Percentiles rank a stretch among this genome's conserved stretches.
phyloP scores from a whole-genome alignment of 768 basidiomycete species.

The Pisolithus orientalis region DNA sequence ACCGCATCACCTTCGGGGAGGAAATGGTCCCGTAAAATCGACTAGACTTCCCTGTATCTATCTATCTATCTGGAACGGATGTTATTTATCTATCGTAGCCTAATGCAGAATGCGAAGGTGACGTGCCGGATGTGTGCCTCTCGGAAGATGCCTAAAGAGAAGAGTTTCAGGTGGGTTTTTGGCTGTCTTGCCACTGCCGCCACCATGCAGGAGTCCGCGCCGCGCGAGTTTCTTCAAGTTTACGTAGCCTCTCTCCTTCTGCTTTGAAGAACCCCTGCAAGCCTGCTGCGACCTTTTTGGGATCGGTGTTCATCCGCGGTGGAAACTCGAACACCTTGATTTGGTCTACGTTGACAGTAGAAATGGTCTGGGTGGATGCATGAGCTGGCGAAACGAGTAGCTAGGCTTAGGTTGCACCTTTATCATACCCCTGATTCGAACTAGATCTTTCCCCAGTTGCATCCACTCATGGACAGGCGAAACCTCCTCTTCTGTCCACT shows the following conservation, averaged over 20 bases:
- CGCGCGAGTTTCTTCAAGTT: slow-evolving; percentile 20
- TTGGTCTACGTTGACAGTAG: slow-evolving; percentile 11
- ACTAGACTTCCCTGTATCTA: slow-evolving; percentile 34
- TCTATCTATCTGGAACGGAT: slow-evolving; percentile 6
- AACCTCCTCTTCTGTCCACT: slow-evolving; percentile 34
- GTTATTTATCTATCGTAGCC: slow-evolving; percentile 14
- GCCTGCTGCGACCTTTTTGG: slow-evolving; percentile 11
- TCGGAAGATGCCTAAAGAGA: neutral
- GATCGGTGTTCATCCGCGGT: slow-evolving; percentile 7
- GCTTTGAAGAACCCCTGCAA: slow-evolving; percentile 22
- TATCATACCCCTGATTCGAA: slow-evolving; percentile 21
- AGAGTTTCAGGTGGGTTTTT: slow-evolving; percentile 4
- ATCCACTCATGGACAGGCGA: slow-evolving; percentile 32
- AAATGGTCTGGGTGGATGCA: slow-evolving; percentile 9
- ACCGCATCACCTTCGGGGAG: slow-evolving; percentile 46
- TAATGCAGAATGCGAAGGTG: neutral
- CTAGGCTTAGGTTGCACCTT: slow-evolving; percentile 13
- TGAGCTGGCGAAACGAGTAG: neutral
- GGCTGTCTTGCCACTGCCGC: slow-evolving; percentile 23
- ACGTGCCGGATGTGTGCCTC: neutral
- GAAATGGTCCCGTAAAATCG: slow-evolving; percentile 72
- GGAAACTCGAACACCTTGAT: slow-evolving; percentile 5
- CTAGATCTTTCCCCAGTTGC: slow-evolving; percentile 22
- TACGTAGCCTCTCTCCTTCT: slow-evolving; percentile 13
- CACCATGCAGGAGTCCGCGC: slow-evolving; percentile 23